Base-by-base conservation (phyloP, 768 basidiomycete genomes). In the Termitomyces sp. region DNA sequence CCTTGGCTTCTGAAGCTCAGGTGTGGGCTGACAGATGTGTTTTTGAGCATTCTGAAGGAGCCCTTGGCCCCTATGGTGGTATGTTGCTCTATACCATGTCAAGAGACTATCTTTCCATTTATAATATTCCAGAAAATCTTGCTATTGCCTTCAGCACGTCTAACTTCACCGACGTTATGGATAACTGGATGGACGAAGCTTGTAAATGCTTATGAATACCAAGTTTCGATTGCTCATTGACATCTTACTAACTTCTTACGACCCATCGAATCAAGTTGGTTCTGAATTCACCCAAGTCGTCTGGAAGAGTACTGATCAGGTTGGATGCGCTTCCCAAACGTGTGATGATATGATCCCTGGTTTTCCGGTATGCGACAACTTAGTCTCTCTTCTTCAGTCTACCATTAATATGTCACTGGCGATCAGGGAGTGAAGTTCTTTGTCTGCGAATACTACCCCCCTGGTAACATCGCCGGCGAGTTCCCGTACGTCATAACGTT, bases 231-330 rank as follows among this genome's bases (percentile, higher is more conserved):
- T 38, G 12, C 9, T 26, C 14, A 48, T 48, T 58, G 30, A 30
- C 7, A 12, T 18, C 5, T 12, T n/a, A 33, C n/a, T 5, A 87
- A 85, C 77, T 3, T 60, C 80, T 38, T 89, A 88, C 67, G 64
- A 85, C 64, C 72, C 86, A 33, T 77, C 65, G 64, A 82, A 82
- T 70, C 88, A 87, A 0, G 63, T 71, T 43, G 64, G 80, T 18
- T 87, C 86, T 50, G 88, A 89, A 67, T 91, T 85, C 66, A 90
- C 88, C 12, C 88, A 89, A 68, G 80, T 88, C 5, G 87, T 91
- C 7, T 91, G 89, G 89, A 89, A 90, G 70, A 75, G 69, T 6
- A 79, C 83, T 20, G 81, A 77, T 1, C 72, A 87, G 59, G 75
- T 89, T 23, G 88, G 87, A 28, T 90, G 87, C 66, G 87, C 85